phyloP scores from a whole-genome alignment of 306 rosid genomes.

The Heteromeles arbutifolia region DNA sequence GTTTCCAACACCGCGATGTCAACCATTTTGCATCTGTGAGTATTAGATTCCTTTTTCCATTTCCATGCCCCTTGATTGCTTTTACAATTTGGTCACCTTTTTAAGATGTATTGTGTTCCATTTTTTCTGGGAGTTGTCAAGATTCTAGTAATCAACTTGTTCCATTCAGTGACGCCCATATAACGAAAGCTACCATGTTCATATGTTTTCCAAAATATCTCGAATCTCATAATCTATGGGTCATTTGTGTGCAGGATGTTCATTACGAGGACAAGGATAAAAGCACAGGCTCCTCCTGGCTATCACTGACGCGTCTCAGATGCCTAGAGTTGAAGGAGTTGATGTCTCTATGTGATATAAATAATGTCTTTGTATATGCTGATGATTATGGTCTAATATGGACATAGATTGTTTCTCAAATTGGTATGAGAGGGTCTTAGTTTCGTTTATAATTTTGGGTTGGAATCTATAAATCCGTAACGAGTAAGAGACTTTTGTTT shows the following conservation, averaged over 20 bases:
- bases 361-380: neutral
- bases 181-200: neutral
- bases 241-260: conserved; percentile 54
- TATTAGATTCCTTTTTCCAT: conserved; percentile 6
- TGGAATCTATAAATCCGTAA: neutral
- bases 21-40: conserved; percentile 84
- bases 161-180: neutral
- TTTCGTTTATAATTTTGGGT: neutral
- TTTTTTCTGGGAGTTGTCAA: neutral
- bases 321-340: neutral
- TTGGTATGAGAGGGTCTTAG: neutral
- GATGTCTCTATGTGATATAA: neutral
- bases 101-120: neutral
- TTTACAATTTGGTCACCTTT: neutral
- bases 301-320: conserved; percentile 30
- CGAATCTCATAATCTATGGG: neutral
- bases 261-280: conserved; percentile 63
- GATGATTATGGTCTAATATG: neutral
- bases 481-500: neutral
- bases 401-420: neutral
- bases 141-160: neutral
- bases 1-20: conserved; percentile 48
- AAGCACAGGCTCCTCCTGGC: conserved; percentile 72
- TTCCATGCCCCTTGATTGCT: neutral
- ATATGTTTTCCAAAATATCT: neutral